phyloP scores from a whole-genome alignment of 2,329 filamentous ascomycete species.

The Penicillium sp. region DNA sequence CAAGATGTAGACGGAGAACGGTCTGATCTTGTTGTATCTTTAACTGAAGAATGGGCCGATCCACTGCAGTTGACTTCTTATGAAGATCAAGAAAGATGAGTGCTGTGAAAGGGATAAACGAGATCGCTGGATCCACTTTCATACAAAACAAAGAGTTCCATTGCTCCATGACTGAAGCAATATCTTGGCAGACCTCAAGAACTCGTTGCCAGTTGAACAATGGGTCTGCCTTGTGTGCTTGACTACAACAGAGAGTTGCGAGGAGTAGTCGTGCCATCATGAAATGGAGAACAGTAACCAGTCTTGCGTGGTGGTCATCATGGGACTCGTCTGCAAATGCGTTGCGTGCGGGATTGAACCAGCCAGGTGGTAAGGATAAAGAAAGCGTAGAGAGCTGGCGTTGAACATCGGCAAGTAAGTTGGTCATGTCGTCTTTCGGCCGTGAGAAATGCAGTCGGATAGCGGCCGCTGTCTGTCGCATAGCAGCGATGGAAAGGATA shows the following conservation, averaged over 20 bases:
- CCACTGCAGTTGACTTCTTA: constrained; percentile 2
- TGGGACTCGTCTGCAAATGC: constrained; percentile 27
- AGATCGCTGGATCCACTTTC: constrained; percentile 37
- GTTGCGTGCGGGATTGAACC: constrained; percentile 33
- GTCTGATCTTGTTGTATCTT: constrained; percentile 15
- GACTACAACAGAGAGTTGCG: constrained; percentile 16
- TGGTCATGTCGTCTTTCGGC: not conserved
- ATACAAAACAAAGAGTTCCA: constrained; percentile 35
- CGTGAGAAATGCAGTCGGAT: not conserved
- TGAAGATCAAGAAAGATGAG: constrained; percentile 34
- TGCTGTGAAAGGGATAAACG: constrained; percentile 31
- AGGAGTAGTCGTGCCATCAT: constrained; percentile 4
- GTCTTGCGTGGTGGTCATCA: constrained; percentile 22
- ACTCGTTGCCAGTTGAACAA: constrained; percentile 28
- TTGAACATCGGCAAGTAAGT: not conserved
- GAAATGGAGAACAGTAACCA: constrained; percentile 7
- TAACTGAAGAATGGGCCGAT: not conserved
- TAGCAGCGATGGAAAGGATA: not conserved
- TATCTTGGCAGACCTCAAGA: constrained; percentile 34
- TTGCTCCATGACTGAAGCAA: constrained; percentile 29
- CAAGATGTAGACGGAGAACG: constrained; percentile 21
- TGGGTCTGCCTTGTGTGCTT: constrained; percentile 27
- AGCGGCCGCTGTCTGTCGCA: not conserved
- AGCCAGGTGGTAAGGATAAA: constrained; percentile 32
- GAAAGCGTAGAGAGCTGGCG: constrained; percentile 5